Base-by-base conservation (phyloP, 78 protist genomes). In the Carpediemonas membranifera region DNA sequence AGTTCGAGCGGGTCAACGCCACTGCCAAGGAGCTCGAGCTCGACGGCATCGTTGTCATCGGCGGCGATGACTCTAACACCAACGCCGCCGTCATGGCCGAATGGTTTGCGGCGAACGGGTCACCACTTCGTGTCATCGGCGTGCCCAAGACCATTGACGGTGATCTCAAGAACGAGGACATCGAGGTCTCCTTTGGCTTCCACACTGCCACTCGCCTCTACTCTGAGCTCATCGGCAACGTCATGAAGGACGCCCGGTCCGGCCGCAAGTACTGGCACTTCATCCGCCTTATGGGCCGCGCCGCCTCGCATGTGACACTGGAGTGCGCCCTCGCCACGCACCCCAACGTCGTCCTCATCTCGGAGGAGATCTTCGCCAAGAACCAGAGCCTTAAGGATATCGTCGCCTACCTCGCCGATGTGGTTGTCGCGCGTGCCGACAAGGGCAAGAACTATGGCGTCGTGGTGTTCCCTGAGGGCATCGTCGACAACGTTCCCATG, bases 81-180 rank as follows among this genome's bases (percentile, higher is more conserved):
- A 84, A 79, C 30, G 88, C 88, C 21, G 59, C 68, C 28, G 25
- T 70, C 25, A 47, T 84, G 25, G 79, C 79, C 13, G 88, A 84
- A 44, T 31, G 55, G 41, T 84, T 79, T 59, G 13, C 0, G 18
- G 54, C 33, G 16, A n/a, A 66, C 28, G 54, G 31, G n/a, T n/a
- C 14, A 19, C 0, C n/a, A 16, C 27, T 59, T 24, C 27, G 15
- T 31, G 84, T 84, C 25, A 37, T 74, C 36, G 88, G 88, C 57
- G 76, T 76, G 54, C 88, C 84, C 61, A 84, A 84, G 70, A 84
- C 83, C 44, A 75, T 79, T 37, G 88, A 84, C 59, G 81, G 83
- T 0, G 84, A 83, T 52, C 76, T 83, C 31, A 34, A 44, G 39
- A 36, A 18, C 55, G 36, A 75, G 9, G 50, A 47, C 28, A 58